Evolutionary conservation across 228 moss, liverwort and hornwort genomes (phyloP).

Genomic region (Sphagnum fallax): DNA sequence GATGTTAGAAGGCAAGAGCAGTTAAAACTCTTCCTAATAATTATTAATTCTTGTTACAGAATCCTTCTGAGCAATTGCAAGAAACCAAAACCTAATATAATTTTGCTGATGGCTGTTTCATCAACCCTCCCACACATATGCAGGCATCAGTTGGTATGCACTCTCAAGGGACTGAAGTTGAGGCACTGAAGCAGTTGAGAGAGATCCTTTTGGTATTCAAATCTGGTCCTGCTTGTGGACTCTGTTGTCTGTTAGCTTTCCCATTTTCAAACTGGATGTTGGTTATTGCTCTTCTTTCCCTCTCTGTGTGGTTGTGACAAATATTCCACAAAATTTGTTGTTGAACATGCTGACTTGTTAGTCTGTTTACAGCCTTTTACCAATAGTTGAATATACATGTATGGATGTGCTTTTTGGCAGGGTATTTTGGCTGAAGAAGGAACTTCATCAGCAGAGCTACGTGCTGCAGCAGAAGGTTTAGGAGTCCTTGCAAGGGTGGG

Average conservation of each 20-base stretch:
- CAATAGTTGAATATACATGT: no score
- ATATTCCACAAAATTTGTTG: not conserved
- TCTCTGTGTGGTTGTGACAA: not conserved
- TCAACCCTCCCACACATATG: not conserved
- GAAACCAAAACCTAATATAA: no score
- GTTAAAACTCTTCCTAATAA: no score
- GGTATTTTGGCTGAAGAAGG: slow-evolving; percentile 80
- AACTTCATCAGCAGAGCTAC: slow-evolving; percentile 72
- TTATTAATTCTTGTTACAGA: no score
- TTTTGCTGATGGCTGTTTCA: no score
- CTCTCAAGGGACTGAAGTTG: slow-evolving; percentile 60
- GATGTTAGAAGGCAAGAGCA: no score
- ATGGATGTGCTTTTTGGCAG: slow-evolving; percentile 11
- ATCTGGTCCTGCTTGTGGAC: not conserved
- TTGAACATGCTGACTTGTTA: no score
- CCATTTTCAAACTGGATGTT: not conserved
- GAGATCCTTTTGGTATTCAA: slow-evolving; percentile 62
- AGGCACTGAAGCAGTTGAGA: slow-evolving; percentile 82
- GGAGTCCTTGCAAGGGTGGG: slow-evolving; percentile 91
- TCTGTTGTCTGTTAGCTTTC: not conserved
- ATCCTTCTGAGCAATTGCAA: no score
- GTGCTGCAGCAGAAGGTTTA: slow-evolving; percentile 95
- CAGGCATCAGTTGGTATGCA: slow-evolving; percentile 71
- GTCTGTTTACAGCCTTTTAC: no score
- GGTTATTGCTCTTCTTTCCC: slow-evolving; percentile 1